Evolutionary conservation across 23 red algal species (phyloP), one percentile per base, ranked within the genome.

Genomic region (Agarophyton chilense): DNA sequence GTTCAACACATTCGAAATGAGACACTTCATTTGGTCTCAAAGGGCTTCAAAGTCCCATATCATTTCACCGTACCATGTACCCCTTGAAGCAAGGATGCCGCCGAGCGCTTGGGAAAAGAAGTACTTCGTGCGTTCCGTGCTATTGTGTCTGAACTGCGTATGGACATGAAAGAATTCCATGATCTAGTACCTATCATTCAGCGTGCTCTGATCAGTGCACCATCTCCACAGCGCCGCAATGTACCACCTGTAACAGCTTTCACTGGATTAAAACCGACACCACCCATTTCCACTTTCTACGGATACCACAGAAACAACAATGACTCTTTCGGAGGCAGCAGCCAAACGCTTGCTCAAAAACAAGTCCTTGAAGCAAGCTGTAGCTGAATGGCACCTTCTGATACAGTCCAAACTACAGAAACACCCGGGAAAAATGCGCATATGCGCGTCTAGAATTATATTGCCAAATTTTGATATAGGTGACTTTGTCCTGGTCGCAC

Each of bases 1-100:
- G 83, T 4, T 45, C 66, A 22, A 88, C 51, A 6, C 83, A 88
- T 38, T 88, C 76, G 51, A 28, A 88, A 88, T 41, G 43, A 88
- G 76, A 46, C 28, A 1, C 43, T 88, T 50, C 6, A 36, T 8
- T 6, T 72, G 10, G 60, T 86, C 16, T 55, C 13, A 13, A 52
- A 86, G 60, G 39, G 41, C 2, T 35, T 86, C 5, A 9, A 47
- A 16, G 38, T 73, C 17, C 61, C 39, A 13, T 60, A 86, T 54
- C 82, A 86, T 39, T 86, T 86, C 44, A 86, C 82, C 4, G 7
- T 73, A 24, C 82, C 82, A 31, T 56, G 72, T 32, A 70, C 33
- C 82, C 39, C 62, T 2, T 72, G 62, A 60, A 47, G 82, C 61
- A 47, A 47, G 7, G 44, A 12, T 9, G 44, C 44, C 44, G 12